Conservation (phyloP, 176 grass and related monocot species). For the Urochloa ruziziensis region DNA sequence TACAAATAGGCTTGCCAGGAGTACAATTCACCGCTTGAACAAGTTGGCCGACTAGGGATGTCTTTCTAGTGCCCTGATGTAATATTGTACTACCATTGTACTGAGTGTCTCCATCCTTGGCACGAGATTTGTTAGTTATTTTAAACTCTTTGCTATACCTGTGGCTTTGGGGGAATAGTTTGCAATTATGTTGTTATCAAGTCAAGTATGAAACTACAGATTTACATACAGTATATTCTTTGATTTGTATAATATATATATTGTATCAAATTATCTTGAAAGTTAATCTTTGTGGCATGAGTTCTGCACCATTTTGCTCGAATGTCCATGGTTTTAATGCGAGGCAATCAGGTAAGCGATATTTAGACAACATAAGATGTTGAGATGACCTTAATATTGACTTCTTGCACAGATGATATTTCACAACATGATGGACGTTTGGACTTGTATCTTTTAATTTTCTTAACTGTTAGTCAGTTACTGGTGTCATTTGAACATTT, state of each 20-base stretch:
- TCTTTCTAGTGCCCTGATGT: slow-evolving; percentile 31
- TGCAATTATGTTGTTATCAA: slow-evolving; percentile 27
- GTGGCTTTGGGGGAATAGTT: slow-evolving; percentile 38
- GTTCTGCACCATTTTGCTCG: background rate
- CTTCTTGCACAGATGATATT: slow-evolving; percentile 5
- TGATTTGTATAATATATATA: slow-evolving; percentile 48
- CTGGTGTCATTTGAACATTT: background rate
- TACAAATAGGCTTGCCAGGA: slow-evolving; percentile 87
- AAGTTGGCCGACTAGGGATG: slow-evolving; percentile 89
- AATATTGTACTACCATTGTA: slow-evolving; percentile 39
- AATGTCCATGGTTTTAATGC: background rate
- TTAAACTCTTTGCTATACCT: slow-evolving; percentile 42
- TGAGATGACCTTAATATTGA: background rate
- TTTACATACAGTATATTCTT: slow-evolving; percentile 50
- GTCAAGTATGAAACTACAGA: slow-evolving; percentile 14
- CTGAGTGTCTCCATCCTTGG: slow-evolving; percentile 29
- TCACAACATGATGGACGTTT: background rate
- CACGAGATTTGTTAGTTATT: slow-evolving; percentile 35
- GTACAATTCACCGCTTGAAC: slow-evolving; percentile 88
- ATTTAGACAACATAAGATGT: background rate
- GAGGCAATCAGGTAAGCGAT: background rate
- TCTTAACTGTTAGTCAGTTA: background rate
- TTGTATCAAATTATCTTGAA: slow-evolving; percentile 44
- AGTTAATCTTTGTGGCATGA: background rate
- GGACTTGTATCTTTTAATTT: background rate